A percentile compares a stretch with the other conserved stretches of the same genome.
Evolutionary conservation across 1,284 basidiomycete genomes (phyloP).

Genomic region (Ganoderma meredithae): DNA sequence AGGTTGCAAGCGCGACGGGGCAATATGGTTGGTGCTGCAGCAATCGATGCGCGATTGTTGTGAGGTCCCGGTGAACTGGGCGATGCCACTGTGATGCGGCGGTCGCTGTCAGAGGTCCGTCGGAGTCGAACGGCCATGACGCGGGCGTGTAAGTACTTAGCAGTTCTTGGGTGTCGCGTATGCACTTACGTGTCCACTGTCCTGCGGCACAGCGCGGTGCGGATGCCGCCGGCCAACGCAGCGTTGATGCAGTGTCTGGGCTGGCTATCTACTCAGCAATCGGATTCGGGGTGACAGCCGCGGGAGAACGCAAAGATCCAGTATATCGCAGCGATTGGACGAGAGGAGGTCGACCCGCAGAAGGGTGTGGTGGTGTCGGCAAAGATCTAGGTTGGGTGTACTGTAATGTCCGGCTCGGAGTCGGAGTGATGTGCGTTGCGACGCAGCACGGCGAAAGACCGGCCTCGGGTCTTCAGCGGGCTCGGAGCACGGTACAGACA

Average conservation of each 20-base stretch:
- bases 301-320: neutral
- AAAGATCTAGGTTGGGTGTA: neutral
- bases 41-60: neutral
- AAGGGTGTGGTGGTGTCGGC: neutral
- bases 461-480: neutral
- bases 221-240: neutral
- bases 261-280: neutral
- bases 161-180: neutral
- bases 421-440: constrained; percentile 10
- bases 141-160: neutral
- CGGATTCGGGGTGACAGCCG: constrained; percentile 1
- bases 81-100: neutral
- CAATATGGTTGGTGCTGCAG: neutral
- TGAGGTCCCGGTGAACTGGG: neutral
- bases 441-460: constrained; percentile 9
- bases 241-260: neutral
- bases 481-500: neutral
- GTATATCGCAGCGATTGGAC: neutral
- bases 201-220: neutral
- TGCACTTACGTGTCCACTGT: neutral
- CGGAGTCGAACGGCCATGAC: constrained; percentile 2
- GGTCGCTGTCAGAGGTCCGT: constrained; percentile 1
- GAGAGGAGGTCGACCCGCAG: neutral
- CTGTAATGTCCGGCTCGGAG: constrained; percentile 5
- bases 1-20: neutral